Base-by-base conservation (phyloP, 345 rosid genomes). In the Salix udensis region DNA sequence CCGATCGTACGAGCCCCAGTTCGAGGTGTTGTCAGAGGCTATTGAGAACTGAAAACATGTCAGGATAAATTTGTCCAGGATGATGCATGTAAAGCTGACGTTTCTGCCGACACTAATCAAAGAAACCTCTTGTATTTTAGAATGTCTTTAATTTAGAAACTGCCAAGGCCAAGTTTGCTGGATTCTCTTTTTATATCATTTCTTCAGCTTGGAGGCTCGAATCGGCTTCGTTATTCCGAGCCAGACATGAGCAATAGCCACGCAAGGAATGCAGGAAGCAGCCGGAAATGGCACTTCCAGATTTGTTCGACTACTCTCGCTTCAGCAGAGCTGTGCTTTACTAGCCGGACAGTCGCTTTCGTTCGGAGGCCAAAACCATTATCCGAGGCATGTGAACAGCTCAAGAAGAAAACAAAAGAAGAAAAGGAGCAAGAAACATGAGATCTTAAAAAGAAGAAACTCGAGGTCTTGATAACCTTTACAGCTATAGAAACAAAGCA, bases 401-500 rank as follows among this genome's bases (percentile, higher is more conserved):
- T 19, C 50, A 14, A 80, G 48, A 53, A 74, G 1, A 46, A 6
- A 9, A 67, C 50, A 73, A 66, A 74, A 70, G 60, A 71, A 37
- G 61, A 53, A 68, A 67, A 60, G 16, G 14, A 31, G 34, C 19
- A 36, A 21, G 24, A 24, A 39, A 40, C 55, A 68, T 39, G 39
- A 15, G 31, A 7, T 1, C 2, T 10, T 10, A 31, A 44, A 34
- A 34, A 34, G 46, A 34, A 34, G 46, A 39, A 28, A 65, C 11
- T 31, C 44, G 44, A n/a, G 50, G n/a, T 18, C 21, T 60, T 70
- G 36, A 60, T 64, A 46, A 24, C 13, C 77, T 79, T 82, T 81
- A 83, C 88, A 83, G 88, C 82, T 83, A 83, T 78, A 70, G 78
- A 79, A 69, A n/a, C n/a, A n/a, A n/a, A 73, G 77, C 42, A 24